Conservation (phyloP, 2,329 filamentous ascomycete species). For the Colletotrichum zoysiae region DNA sequence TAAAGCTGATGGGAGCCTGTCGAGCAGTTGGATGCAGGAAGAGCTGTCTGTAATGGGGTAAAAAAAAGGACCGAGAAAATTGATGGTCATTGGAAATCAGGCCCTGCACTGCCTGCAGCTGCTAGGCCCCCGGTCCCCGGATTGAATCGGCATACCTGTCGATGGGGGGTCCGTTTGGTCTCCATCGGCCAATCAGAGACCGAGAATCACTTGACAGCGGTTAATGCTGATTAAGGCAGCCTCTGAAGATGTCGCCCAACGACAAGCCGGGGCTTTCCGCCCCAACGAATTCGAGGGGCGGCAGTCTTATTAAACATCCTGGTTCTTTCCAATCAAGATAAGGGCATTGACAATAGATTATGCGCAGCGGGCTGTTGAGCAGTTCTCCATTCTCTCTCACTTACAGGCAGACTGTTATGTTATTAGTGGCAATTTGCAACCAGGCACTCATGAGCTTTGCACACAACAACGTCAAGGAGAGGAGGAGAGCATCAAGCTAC, state of each 20-base stretch:
- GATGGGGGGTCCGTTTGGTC: neutral
- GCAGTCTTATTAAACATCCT: neutral
- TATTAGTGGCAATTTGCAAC: neutral
- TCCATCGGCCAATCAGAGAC: neutral
- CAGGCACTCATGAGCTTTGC: no score
- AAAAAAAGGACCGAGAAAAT: constrained; percentile 26
- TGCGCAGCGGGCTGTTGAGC: neutral
- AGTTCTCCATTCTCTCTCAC: neutral
- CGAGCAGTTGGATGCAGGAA: neutral
- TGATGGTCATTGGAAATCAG: constrained; percentile 25
- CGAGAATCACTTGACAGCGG: constrained; percentile 1
- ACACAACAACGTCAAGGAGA: neutral
- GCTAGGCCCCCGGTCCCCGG: constrained; percentile 29
- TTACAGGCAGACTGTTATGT: no score
- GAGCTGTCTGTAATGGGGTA: constrained; percentile 32
- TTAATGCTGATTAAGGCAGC: constrained; percentile 30
- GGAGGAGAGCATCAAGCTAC: neutral
- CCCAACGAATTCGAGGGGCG: constrained; percentile 29
- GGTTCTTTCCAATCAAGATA: constrained; percentile 29
- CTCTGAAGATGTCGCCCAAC: constrained; percentile 17
- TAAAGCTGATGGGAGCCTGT: constrained; percentile 3
- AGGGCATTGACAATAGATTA: constrained; percentile 27
- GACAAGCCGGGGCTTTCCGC: constrained; percentile 34
- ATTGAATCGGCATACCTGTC: constrained; percentile 43
- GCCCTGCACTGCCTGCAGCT: constrained; percentile 32